Evolutionary conservation across 2,329 filamentous ascomycete genomes (phyloP).

Genomic region (Colletotrichum costaricense): DNA sequence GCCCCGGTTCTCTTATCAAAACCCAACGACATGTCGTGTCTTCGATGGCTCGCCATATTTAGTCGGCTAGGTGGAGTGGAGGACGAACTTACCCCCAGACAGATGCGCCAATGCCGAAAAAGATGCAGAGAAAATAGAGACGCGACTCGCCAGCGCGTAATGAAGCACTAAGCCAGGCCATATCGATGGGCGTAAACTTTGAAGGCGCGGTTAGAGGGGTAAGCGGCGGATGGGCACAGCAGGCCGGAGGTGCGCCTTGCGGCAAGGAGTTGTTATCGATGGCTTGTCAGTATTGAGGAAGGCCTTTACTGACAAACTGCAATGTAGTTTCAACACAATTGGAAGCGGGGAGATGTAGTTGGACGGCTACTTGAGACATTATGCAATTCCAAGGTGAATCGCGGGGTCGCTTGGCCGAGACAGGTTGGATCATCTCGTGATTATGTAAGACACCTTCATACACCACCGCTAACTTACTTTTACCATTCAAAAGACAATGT

Average conservation of each 20-base stretch:
- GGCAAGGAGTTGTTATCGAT: too few species aligned
- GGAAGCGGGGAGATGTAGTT: background rate
- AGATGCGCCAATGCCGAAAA: slow-evolving; percentile 67
- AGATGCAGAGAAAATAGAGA: slow-evolving; percentile 59
- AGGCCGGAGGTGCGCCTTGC: background rate
- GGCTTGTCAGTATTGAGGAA: background rate
- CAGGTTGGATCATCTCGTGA: background rate
- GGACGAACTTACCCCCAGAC: slow-evolving; percentile 61
- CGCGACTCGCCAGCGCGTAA: slow-evolving; percentile 45
- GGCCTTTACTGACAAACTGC: background rate
- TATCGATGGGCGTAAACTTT: slow-evolving; percentile 36
- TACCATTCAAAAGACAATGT: background rate
- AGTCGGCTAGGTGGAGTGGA: background rate
- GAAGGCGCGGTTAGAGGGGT: background rate
- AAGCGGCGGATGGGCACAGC: background rate
- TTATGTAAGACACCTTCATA: background rate
- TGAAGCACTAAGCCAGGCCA: slow-evolving; percentile 18
- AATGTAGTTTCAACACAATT: background rate
- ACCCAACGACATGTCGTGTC: background rate
- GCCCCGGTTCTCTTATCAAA: background rate
- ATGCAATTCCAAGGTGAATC: background rate
- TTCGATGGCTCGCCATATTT: background rate
- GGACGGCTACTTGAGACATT: background rate
- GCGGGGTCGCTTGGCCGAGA: slow-evolving; percentile 6
- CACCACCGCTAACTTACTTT: background rate